Evolutionary conservation across 768 basidiomycete genomes (phyloP).

Genomic region (Hebeloma cylindrosporum): DNA sequence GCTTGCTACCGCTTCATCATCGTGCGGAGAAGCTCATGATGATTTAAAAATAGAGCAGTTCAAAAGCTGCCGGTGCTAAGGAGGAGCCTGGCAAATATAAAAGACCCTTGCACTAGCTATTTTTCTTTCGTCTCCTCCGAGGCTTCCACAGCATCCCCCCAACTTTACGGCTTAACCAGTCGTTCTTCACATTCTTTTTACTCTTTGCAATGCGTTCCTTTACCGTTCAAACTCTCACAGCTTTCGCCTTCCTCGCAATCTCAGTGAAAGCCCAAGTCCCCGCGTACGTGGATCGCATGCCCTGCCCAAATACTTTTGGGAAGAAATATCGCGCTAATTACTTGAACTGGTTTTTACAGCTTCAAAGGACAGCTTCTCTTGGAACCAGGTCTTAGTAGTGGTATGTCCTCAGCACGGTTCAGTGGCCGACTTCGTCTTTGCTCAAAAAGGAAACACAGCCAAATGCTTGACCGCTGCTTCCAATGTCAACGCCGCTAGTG

Average conservation of each 20-base stretch:
- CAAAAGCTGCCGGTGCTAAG: no score
- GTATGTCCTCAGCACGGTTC: constrained; percentile 24
- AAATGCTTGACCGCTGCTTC: constrained; percentile 54
- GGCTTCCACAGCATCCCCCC: not conserved
- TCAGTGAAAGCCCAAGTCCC: constrained; percentile 31
- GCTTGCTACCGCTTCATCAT: no score
- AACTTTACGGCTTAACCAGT: constrained; percentile 3
- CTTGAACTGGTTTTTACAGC: constrained; percentile 23
- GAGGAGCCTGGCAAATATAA: no score
- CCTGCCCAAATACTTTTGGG: not conserved
- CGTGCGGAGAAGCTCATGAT: no score
- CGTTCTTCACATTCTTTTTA: constrained; percentile 22
- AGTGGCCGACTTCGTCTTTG: not conserved
- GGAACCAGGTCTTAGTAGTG: constrained; percentile 42
- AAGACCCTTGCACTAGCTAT: not conserved
- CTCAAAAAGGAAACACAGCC: constrained; percentile 24
- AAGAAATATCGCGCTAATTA: not conserved
- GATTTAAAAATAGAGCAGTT: no score
- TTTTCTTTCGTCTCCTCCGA: not conserved
- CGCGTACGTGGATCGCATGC: constrained; percentile 27
- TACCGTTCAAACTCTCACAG: constrained; percentile 12
- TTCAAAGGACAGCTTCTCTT: constrained; percentile 44
- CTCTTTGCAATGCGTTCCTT: constrained; percentile 18
- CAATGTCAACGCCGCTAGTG: constrained; percentile 46
- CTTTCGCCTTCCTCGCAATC: constrained; percentile 19